Evolutionary conservation across 2,329 filamentous ascomycete species (phyloP).

Genomic region (Colletotrichum sp.): DNA sequence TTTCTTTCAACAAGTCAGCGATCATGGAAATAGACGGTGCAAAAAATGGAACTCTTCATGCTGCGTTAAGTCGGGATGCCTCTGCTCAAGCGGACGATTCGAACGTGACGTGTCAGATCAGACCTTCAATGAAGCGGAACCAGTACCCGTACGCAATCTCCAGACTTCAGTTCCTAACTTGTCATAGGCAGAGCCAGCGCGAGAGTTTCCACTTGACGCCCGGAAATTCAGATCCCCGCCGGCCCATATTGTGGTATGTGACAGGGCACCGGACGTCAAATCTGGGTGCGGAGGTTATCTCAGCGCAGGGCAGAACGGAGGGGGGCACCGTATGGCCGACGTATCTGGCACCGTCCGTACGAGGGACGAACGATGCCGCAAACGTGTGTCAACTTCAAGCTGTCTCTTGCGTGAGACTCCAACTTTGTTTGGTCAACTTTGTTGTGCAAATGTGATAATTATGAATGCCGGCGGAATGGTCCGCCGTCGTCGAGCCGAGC

Average conservation of each 20-base stretch:
- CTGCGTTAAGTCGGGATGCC: not conserved
- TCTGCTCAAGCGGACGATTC: not conserved
- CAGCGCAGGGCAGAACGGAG: not conserved
- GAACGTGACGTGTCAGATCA: not conserved
- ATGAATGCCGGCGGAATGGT: not conserved
- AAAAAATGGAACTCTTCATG: not conserved
- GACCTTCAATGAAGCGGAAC: not conserved
- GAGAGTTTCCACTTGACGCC: not conserved
- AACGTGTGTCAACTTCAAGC: not conserved
- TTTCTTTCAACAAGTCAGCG: constrained; percentile 21
- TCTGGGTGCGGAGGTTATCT: not conserved
- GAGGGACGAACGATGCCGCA: not conserved
- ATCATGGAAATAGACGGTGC: constrained; percentile 5
- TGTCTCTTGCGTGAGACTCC: not conserved
- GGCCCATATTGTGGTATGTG: not conserved
- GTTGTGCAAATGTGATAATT: not conserved
- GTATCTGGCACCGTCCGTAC: not conserved
- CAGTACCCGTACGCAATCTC: not conserved
- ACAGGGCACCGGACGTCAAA: not conserved
- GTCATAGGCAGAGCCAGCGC: not conserved
- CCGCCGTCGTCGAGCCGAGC: not conserved
- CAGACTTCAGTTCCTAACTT: not conserved
- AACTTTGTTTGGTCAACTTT: not conserved
- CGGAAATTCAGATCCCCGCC: not conserved
- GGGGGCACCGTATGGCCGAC: not conserved